Evolutionary conservation across 805 yeast species (phyloP).

Genomic region (Priceomyces medius): DNA sequence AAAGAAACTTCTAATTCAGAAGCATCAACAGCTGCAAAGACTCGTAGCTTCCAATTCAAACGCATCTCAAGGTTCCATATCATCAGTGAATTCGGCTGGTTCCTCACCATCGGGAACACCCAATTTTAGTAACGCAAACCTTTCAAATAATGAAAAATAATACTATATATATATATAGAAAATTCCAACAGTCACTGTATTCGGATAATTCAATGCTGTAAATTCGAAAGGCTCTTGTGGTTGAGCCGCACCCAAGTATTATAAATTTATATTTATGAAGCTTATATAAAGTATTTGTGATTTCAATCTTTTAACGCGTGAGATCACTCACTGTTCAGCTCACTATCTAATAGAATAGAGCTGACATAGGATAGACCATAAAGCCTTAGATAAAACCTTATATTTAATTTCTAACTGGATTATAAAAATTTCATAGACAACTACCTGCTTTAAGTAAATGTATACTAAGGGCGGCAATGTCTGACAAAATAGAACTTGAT

Average conservation of each 20-base stretch:
- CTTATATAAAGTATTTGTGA: not conserved
- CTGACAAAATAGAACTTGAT: constrained; percentile 13
- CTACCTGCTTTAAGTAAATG: too few species aligned
- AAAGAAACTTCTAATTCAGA: constrained; percentile 34
- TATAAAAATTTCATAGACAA: too few species aligned
- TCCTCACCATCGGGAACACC: constrained; percentile 3
- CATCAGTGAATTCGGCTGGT: constrained; percentile 3
- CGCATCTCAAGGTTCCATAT: constrained; percentile 2
- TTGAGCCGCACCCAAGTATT: not conserved
- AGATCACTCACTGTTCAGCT: too few species aligned
- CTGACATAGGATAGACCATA: not conserved
- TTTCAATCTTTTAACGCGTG: not conserved
- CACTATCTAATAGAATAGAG: not conserved
- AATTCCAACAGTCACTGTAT: too few species aligned
- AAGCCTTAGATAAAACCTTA: too few species aligned
- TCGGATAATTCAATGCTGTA: too few species aligned
- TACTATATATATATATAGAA: not conserved
- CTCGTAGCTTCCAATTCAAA: constrained; percentile 5
- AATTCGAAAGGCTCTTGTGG: too few species aligned
- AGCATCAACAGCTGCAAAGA: constrained; percentile 25
- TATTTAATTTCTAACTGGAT: too few species aligned
- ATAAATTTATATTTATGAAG: not conserved
- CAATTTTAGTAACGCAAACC: not conserved
- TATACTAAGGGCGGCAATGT: constrained; percentile 5
- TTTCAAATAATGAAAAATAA: not conserved